Conservation (phyloP, 208 protist species). For the Leishmania tropica region DNA sequence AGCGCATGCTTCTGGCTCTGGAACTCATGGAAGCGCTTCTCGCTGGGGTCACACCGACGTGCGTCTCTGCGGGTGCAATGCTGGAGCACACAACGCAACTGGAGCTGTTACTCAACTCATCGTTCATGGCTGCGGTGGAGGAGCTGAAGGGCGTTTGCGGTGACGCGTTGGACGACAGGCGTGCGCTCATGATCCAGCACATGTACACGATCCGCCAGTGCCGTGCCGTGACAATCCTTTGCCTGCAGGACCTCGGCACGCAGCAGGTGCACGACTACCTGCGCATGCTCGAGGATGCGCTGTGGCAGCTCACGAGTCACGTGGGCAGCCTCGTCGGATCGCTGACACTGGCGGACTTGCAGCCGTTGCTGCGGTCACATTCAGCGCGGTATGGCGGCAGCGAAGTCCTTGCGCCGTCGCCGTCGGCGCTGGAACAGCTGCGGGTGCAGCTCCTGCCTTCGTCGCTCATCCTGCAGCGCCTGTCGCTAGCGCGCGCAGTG, state of each 20-base stretch:
- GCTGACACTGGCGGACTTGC: constrained; percentile 21
- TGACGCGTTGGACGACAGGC: neutral
- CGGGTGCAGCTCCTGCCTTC: constrained; percentile 18
- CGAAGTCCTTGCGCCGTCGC: constrained; percentile 9
- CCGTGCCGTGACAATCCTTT: constrained; percentile 54
- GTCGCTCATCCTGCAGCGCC: constrained; percentile 33
- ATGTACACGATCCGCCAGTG: constrained; percentile 66
- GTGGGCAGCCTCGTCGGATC: constrained; percentile 55
- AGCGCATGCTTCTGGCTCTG: constrained; percentile 57
- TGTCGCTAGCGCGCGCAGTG: constrained; percentile 58
- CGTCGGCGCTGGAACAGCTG: neutral
- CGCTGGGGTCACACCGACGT: constrained; percentile 64
- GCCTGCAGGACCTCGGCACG: constrained; percentile 78
- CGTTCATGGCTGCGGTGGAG: constrained; percentile 34
- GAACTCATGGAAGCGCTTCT: constrained; percentile 65
- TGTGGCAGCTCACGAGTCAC: constrained; percentile 76
- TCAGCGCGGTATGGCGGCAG: neutral
- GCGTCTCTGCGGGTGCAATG: constrained; percentile 59
- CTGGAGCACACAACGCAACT: constrained; percentile 83
- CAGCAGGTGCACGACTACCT: constrained; percentile 77
- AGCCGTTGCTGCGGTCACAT: constrained; percentile 6
- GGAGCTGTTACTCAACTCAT: constrained; percentile 67
- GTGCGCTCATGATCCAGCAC: constrained; percentile 19
- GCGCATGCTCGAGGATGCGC: constrained; percentile 70
- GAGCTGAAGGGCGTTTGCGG: neutral